Evolutionary conservation across 352 stramenopile species (phyloP), one percentile per base, ranked within the genome.

Genomic region (Pythium dissimile): DNA sequence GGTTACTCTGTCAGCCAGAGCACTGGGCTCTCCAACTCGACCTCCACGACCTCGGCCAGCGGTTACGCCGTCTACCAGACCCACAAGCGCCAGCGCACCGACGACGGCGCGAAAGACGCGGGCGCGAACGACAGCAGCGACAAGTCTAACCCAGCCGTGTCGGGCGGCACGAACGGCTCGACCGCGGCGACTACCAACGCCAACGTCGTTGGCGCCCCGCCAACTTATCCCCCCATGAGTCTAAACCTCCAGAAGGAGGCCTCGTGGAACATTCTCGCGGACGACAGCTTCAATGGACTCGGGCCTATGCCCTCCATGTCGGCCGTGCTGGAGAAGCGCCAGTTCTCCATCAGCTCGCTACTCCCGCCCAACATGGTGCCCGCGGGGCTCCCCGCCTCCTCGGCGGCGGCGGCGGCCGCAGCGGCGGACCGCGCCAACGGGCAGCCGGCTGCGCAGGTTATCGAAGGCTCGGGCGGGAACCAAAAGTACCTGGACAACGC

Each of bases 311-410:
- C 83, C 15, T 80, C 79, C 8, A 87, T 90, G 69, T 80, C 66
- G 49, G 42, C 80, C 0, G 71, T 89, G 49, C 60, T 93, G 28
- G 80, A 93, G 64, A 88, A 88, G 65, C 78, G 83, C 53, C 75
- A 75, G 51, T 90, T 91, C 58, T 93, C 78, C 35, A 89, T 91
- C 56, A 78, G 73, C 38, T 89, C 75, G 30, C 45, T 92, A 56
- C 58, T 91, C 43, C 76, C 80, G 20, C 76, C 83, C 8, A 62
- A 54, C n/a, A 71, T 74, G 52, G 54, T 54, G 12, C 24, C 44
- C 11, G 32, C 52, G 0, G 16, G 46, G 24, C 49, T 60, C 26
- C 58, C 64, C 20, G 24, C 23, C 13, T 54, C 44, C 30, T 37
- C 35, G 8, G 48, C 42, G n/a, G 42, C 50, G 26, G 62, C 13